Evolutionary conservation across 306 rosid genomes (phyloP), one percentile per base, ranked within the genome.

Genomic region (Medicago arabica): DNA sequence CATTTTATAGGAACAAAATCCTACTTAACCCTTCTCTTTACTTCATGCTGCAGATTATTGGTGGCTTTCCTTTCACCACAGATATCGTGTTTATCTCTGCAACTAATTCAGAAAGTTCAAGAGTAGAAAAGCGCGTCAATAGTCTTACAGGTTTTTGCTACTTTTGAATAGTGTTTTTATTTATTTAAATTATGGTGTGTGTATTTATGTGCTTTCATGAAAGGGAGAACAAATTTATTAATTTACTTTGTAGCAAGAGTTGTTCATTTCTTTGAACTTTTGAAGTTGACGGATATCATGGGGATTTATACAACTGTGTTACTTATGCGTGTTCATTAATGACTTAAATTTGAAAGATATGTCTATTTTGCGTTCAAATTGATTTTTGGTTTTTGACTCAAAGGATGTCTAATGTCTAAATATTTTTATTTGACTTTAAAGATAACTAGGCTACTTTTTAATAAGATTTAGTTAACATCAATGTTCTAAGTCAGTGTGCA

Each of bases 1-100:
- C 44, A 61, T 61, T 61, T 61, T 61, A 61, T 61, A 15, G 43
- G 7, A 7, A 34, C 67, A 15, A 3, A 34, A 58, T 23, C 10
- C 15, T 31, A 61, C 9, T 61, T 61, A 61, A 61, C 23, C 67
- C 25, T 17, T 63, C 54, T 28, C 68, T 41, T 25, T 7, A 13
- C 53, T 75, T 59, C 63, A 76, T 58, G 69, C 60, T 82, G 75
- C 87, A 92, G 99, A 86, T 95, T 84, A 79, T 83, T 54, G 90
- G 92, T 60, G 86, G 85, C 75, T 80, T 87, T 84, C 91, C 99
- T 77, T 91, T 89, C 81, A 85, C 83, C 65, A 78, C 72, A 73
- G 99, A 95, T 84, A 38, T 92, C 81, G 87, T 78, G 67, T 83
- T 89, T 67, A 82, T 95, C 83, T 87, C 99, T 34, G 91, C 90